phyloP scores from a whole-genome alignment of 345 rosid species.

The Eucalyptus tenuipes region DNA sequence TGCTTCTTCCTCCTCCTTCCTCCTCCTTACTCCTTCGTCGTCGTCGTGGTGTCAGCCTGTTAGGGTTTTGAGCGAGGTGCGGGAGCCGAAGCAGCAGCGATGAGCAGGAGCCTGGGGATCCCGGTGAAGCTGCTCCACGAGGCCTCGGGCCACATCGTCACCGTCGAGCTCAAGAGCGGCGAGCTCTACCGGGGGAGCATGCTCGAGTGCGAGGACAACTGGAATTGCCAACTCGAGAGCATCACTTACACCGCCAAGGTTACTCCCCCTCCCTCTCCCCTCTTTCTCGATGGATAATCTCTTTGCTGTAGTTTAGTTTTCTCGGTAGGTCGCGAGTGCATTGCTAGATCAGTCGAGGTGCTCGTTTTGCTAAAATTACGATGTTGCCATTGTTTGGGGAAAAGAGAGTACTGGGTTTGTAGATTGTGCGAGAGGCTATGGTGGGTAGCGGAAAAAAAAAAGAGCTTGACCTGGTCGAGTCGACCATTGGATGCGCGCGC shows the following conservation, averaged over 20 bases:
- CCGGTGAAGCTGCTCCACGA: constrained; percentile 14
- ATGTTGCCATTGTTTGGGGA: neutral
- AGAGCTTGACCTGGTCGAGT: neutral
- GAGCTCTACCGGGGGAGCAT: constrained; percentile 13
- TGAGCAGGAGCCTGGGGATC: constrained; percentile 16
- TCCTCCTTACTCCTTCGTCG: neutral
- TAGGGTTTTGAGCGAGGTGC: neutral
- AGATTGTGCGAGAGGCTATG: neutral
- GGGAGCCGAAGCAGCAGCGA: neutral
- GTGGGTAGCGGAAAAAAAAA: neutral
- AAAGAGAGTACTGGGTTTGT: neutral
- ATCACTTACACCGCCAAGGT: constrained; percentile 15
- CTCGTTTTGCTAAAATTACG: neutral
- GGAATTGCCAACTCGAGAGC: constrained; percentile 17
- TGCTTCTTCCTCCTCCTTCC: too few species aligned
- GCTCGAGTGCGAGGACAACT: constrained; percentile 16
- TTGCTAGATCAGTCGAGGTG: neutral
- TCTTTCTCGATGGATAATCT: neutral
- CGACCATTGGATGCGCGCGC: neutral
- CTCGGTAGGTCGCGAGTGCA: neutral
- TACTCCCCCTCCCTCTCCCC: neutral
- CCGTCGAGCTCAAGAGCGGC: constrained; percentile 10
- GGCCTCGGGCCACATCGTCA: constrained; percentile 13
- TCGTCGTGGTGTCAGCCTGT: neutral
- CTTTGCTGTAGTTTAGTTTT: neutral